Evolutionary conservation across 2,329 filamentous ascomycete species (phyloP), one percentile per base, ranked within the genome.

Genomic region (Erysiphe pulchra): DNA sequence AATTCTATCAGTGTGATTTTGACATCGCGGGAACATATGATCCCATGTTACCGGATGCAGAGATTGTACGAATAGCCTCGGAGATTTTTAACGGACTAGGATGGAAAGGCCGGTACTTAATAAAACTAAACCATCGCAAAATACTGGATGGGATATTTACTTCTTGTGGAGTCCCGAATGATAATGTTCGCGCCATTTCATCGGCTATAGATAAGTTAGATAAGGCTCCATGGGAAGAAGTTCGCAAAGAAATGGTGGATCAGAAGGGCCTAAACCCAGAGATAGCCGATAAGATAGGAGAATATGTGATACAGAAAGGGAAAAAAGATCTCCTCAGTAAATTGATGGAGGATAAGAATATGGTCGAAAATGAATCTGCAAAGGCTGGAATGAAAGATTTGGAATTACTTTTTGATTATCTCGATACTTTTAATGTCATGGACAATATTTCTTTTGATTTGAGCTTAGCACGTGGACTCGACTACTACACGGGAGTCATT

Each of bases 1-100:
- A 94, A 63, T 93, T 93, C 63, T 93, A 92, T 65, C 86, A 94
- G 63, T 94, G 86, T 65, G 87, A 95, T 63, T 92, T 94, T 58
- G 86, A 94, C 59, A 87, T 94, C 63, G 86, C 86, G 12, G 85
- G 86, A 49, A 67, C 65, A 38, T 92, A 84, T 64, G 87, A 93
- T 59, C 64, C 82, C 46, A 93, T 94, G 85, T 71, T 93, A 24
- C 83, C 86, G 47, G 87, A 94, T 57, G 81, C 85, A 34, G 86
- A 94, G 64, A 79, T 93, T 48, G 64, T 95, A 54, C 72, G 80
- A 47, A 85, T 94, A 52, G 73, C 82, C 44, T 76, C 74, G 54
- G 85, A 94, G 59, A 80, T 92, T 37, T 92, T 94, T 56, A 74
- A 87, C 53, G 73, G 72, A 42, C 67, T 94, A 33, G 79, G 77